These are phyloP conservation scores for Echinosophora koreensis DNA, from an alignment of 306 rosid species.

Conservation along the genomic window DNA sequence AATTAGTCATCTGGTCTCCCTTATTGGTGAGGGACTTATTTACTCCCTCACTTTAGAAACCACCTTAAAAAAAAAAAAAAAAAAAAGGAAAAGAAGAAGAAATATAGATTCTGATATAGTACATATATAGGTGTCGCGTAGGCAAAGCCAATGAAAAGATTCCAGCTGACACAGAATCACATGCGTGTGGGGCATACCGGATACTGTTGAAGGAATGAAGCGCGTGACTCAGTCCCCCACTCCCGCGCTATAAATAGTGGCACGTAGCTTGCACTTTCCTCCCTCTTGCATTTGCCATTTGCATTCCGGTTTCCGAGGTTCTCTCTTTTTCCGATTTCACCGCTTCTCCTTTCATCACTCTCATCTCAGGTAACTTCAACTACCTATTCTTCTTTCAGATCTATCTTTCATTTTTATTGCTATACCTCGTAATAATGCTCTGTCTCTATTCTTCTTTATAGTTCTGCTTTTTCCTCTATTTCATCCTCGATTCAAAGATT, in stretches of 20 bases:
- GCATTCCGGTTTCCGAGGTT: not conserved
- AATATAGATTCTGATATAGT: not conserved
- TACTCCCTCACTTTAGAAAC: too few species aligned
- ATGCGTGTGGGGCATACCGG: not conserved
- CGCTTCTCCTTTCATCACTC: not conserved
- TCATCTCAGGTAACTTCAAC: not conserved
- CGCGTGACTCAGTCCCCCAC: slow-evolving; percentile 39
- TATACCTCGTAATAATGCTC: not conserved
- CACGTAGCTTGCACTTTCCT: not conserved
- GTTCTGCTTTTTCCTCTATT: not conserved
- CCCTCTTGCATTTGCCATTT: slow-evolving; percentile 3
- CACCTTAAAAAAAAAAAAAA: too few species aligned
- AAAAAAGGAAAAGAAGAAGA: too few species aligned
- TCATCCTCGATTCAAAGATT: not conserved
- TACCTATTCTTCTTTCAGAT: slow-evolving; percentile 30
- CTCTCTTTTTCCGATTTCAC: not conserved
- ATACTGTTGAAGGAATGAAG: not conserved
- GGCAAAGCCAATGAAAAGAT: not conserved
- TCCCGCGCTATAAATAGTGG: slow-evolving; percentile 17
- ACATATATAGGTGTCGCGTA: too few species aligned
- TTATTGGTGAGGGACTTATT: too few species aligned
- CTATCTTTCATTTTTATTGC: not conserved
- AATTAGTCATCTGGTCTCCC: too few species aligned
- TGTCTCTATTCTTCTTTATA: not conserved
- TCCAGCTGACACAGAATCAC: slow-evolving; percentile 13